Conservation (phyloP, 1,284 basidiomycete genomes). For the Farysia itapuensis region DNA sequence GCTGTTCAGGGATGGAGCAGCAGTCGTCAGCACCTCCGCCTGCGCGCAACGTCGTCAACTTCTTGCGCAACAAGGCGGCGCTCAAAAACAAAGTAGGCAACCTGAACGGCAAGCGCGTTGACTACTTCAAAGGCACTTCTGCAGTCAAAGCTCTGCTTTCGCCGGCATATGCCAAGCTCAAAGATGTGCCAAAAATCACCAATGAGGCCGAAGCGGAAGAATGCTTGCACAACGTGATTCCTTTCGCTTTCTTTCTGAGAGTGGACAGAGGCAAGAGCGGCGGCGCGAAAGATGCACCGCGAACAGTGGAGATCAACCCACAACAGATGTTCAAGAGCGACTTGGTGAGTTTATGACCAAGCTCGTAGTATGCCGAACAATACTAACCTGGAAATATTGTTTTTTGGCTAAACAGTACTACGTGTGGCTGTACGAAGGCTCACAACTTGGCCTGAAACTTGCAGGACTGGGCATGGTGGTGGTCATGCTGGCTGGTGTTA, state of each 20-base stretch:
- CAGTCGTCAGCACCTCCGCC: slow-evolving; percentile 49
- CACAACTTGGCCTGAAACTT: slow-evolving; percentile 89
- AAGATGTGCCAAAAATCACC: slow-evolving; percentile 66
- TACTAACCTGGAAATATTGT: background rate
- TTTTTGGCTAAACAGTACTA: slow-evolving; percentile 62
- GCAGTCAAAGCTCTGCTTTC: slow-evolving; percentile 85
- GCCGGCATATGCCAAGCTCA: slow-evolving; percentile 84
- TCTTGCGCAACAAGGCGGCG: slow-evolving; percentile 65
- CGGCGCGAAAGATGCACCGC: slow-evolving; percentile 39
- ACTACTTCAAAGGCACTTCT: slow-evolving; percentile 83
- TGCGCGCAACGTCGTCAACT: slow-evolving; percentile 49
- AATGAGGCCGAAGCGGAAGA: slow-evolving; percentile 76
- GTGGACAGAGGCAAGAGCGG: slow-evolving; percentile 66
- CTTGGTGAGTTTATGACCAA: slow-evolving; percentile 14
- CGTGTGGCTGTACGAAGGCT: slow-evolving; percentile 95
- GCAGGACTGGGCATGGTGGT: slow-evolving; percentile 88
- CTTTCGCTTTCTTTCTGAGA: slow-evolving; percentile 64
- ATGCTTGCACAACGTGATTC: slow-evolving; percentile 73
- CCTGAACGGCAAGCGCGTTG: slow-evolving; percentile 88
- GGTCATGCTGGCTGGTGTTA: slow-evolving; percentile 91
- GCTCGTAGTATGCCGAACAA: background rate
- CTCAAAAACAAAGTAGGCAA: slow-evolving; percentile 88
- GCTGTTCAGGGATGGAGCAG: too few species aligned
- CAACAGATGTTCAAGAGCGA: slow-evolving; percentile 68
- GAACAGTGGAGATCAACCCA: slow-evolving; percentile 68